These are phyloP conservation scores for Pisolithus tinctorius DNA, from an alignment of 768 basidiomycete genomes.

Conservation along the genomic window DNA sequence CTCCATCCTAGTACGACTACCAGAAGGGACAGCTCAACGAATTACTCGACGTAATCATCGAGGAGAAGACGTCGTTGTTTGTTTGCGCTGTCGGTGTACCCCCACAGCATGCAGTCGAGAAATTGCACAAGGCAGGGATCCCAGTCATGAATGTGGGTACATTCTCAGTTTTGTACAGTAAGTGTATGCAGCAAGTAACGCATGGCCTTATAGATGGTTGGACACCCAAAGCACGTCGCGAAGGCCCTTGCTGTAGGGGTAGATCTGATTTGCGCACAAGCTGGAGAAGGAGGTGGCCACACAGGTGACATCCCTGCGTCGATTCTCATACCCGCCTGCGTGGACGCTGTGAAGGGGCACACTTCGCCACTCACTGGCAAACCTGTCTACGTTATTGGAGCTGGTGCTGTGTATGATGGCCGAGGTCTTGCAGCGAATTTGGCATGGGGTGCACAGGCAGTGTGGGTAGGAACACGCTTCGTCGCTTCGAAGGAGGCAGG, in stretches of 20 bases:
- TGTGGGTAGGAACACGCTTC: constrained; percentile 88
- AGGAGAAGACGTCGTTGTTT: constrained; percentile 82
- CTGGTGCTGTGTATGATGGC: constrained; percentile 89
- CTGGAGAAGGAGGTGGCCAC: constrained; percentile 85
- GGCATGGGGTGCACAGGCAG: constrained; percentile 83
- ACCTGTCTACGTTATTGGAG: constrained; percentile 84
- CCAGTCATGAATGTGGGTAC: constrained; percentile 72
- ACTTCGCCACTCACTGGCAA: constrained; percentile 75
- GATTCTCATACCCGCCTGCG: constrained; percentile 86
- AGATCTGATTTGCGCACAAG: constrained; percentile 92
- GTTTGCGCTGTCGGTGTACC: constrained; percentile 91
- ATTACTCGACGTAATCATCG: constrained; percentile 85
- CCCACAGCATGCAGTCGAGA: constrained; percentile 71
- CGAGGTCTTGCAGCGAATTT: constrained; percentile 83
- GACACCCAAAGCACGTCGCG: constrained; percentile 84
- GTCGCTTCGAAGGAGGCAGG: constrained; percentile 77
- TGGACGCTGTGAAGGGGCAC: constrained; percentile 73
- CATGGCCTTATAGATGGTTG: constrained; percentile 57
- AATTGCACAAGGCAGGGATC: constrained; percentile 78
- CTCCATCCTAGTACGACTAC: constrained; percentile 64
- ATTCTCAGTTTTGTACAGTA: background rate
- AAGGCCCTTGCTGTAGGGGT: constrained; percentile 81
- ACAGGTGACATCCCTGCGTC: constrained; percentile 81
- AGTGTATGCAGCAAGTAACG: background rate
- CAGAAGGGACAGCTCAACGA: constrained; percentile 81